phyloP scores from a whole-genome alignment of 2,329 filamentous ascomycete genomes.

The Shiraia bambusicola region DNA sequence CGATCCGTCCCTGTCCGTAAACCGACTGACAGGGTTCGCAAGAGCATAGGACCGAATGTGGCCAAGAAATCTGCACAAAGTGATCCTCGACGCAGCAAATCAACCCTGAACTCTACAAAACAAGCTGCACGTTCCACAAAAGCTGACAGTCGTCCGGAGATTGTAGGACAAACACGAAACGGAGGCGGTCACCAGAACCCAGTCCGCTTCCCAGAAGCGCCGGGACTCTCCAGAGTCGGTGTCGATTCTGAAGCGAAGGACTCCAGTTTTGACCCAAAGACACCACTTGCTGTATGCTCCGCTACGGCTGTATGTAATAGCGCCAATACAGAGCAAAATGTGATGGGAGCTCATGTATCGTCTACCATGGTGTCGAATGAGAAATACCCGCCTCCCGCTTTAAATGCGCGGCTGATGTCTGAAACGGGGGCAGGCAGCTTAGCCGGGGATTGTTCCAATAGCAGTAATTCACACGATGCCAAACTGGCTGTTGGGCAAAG shows the following conservation, averaged over 20 bases:
- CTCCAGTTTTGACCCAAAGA: too few relatives aligned
- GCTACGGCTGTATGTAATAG: not conserved
- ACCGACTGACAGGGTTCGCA: not conserved
- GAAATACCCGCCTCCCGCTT: too few relatives aligned
- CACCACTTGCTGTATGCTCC: not conserved
- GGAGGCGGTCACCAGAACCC: not conserved
- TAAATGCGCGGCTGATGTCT: too few relatives aligned
- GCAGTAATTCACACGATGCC: too few relatives aligned
- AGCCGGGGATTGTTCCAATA: too few relatives aligned
- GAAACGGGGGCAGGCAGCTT: too few relatives aligned
- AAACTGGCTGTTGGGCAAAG: too few relatives aligned
- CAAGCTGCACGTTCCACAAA: not conserved
- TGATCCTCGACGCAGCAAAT: not conserved
- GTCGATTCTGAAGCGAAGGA: too few relatives aligned
- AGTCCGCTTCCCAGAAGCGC: not conserved
- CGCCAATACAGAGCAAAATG: not conserved
- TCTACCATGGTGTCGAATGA: too few relatives aligned
- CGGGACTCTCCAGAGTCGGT: too few relatives aligned
- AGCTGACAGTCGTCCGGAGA: not conserved
- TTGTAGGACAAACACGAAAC: not conserved
- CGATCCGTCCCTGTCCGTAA: not conserved
- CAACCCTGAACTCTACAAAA: not conserved
- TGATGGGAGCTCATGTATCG: conserved; percentile 1
- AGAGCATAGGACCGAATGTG: not conserved
- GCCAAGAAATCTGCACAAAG: conserved; percentile 1